Percentiles rank a stretch among this genome's conserved stretches.
Evolutionary conservation across 169 alveolate genomes (phyloP).

Genomic region (Plasmodium vivax): DNA sequence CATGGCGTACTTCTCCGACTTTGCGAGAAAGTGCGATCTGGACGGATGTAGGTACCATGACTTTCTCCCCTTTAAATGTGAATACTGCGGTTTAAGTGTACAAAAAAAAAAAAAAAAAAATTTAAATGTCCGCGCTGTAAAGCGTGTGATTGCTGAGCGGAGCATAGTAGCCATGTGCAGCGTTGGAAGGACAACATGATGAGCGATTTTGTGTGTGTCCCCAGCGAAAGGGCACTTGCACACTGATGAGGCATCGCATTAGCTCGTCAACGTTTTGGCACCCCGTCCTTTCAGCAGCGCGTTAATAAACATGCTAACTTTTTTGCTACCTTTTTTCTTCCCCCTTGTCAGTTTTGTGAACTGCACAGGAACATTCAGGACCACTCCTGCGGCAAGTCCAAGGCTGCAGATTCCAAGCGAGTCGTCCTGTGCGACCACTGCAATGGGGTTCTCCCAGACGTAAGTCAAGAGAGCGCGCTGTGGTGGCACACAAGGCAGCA

Average conservation of each 20-base stretch:
- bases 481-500: neutral
- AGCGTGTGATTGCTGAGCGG: neutral
- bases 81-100: conserved; percentile 59
- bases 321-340: neutral
- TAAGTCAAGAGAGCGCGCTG: conserved; percentile 3
- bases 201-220: neutral
- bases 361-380: conserved; percentile 56
- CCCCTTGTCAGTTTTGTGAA: conserved; percentile 51
- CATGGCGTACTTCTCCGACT: conserved; percentile 68
- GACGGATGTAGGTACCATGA: conserved; percentile 71
- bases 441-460: conserved; percentile 40
- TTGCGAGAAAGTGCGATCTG: conserved; percentile 36
- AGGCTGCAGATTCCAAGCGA: neutral
- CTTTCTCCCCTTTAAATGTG: conserved; percentile 70
- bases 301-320: neutral
- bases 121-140: neutral
- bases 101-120: neutral
- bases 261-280: neutral
- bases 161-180: neutral
- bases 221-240: neutral
- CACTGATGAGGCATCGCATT: neutral
- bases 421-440: conserved; percentile 60
- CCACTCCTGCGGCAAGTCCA: conserved; percentile 25
- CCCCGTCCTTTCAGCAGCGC: neutral
- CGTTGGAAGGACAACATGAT: neutral